A percentile compares a stretch with the other conserved stretches of the same genome.
Evolutionary conservation across 495 filamentous ascomycete species (phyloP).

Genomic region (Acidiella bohemica): DNA sequence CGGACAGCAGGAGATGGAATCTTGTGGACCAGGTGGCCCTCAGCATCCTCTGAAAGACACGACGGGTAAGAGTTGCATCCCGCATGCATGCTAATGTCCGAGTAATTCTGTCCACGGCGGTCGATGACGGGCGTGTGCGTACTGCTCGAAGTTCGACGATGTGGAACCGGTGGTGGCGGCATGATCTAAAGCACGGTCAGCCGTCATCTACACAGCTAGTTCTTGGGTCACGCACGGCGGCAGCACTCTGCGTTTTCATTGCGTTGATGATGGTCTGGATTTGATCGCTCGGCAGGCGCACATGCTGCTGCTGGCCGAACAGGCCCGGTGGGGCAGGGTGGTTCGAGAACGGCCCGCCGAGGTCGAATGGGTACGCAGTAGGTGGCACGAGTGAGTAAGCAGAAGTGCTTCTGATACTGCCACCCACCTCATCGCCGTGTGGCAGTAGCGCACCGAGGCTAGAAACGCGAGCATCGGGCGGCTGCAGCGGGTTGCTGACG

Average conservation of each 20-base stretch:
- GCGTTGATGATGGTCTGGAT: constrained; percentile 7
- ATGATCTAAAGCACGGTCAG: neutral
- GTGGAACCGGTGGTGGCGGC: constrained; percentile 11
- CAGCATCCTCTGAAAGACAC: constrained; percentile 13
- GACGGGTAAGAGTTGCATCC: constrained; percentile 15
- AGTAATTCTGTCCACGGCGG: constrained; percentile 9
- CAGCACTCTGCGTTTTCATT: neutral
- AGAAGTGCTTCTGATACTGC: constrained; percentile 2
- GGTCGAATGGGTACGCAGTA: constrained; percentile 2
- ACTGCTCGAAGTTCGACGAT: neutral
- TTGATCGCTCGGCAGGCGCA: constrained; percentile 19
- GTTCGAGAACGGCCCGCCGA: neutral
- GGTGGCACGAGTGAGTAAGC: constrained; percentile 4
- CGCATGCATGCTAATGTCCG: constrained; percentile 20
- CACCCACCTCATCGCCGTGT: neutral
- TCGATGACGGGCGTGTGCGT: neutral
- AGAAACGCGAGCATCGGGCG: neutral
- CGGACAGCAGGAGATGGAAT: constrained; percentile 4
- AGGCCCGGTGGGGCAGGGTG: neutral
- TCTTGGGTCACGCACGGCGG: neutral
- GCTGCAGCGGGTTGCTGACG: constrained; percentile 6
- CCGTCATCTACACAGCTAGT: neutral
- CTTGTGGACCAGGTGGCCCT: constrained; percentile 11
- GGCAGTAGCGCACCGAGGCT: neutral
- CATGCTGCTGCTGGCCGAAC: neutral